These are phyloP conservation scores for Helminthosporium solani DNA, from an alignment of 2,329 filamentous ascomycete species.

Conservation along the genomic window DNA sequence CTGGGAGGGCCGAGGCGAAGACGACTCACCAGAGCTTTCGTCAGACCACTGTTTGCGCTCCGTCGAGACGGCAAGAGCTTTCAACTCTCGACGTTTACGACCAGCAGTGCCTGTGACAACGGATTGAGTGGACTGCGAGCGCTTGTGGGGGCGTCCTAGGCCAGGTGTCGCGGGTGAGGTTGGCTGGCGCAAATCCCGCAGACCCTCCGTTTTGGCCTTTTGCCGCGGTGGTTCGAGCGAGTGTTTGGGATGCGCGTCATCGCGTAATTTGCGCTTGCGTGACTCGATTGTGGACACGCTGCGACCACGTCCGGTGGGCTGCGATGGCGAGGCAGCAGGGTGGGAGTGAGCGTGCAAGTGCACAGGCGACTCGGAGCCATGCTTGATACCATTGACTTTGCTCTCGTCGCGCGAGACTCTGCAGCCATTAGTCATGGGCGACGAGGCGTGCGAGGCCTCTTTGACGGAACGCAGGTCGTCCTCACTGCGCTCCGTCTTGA, in stretches of 20 bases:
- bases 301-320: conserved; percentile 33
- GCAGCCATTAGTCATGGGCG: conserved; percentile 29
- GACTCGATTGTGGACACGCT: conserved; percentile 42
- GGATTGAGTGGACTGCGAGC: conserved; percentile 43
- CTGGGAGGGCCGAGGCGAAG: conserved; percentile 35
- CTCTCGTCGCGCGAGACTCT: conserved; percentile 24
- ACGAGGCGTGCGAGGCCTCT: conserved; percentile 25
- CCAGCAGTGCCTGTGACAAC: conserved; percentile 26
- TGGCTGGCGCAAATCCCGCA: conserved; percentile 35
- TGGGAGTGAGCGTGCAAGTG: conserved; percentile 28
- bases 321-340: conserved; percentile 29
- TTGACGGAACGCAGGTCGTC: conserved; percentile 34
- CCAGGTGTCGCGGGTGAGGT: conserved; percentile 37
- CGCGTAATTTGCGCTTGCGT: conserved; percentile 44
- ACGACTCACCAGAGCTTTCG: conserved; percentile 40
- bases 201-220: conserved; percentile 40
- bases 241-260: conserved; percentile 36
- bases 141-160: conserved; percentile 39
- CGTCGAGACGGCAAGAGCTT: conserved; percentile 29
- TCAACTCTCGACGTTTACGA: conserved; percentile 39
- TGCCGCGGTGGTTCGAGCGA: conserved; percentile 43
- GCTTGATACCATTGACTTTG: conserved; percentile 30
- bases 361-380: conserved; percentile 33
- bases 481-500: conserved; percentile 44
- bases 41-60: conserved; percentile 38